Base-by-base conservation (phyloP, 2,329 filamentous ascomycete genomes). In the Magnaporthiopsis poae region DNA sequence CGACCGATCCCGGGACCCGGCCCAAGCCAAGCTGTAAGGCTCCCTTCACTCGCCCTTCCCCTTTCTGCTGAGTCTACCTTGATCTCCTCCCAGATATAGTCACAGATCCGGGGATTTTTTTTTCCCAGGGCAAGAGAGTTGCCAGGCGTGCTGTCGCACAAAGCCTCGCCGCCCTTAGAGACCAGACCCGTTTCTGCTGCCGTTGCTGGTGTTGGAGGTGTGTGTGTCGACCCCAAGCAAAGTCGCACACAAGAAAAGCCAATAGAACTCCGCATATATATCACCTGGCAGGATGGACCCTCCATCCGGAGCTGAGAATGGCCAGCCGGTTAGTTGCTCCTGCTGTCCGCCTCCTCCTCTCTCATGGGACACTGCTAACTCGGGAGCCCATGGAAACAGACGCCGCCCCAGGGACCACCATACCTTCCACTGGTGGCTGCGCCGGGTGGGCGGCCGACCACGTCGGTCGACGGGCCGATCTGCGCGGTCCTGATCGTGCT, bases 381-480 rank as follows among this genome's bases (percentile, higher is more conserved):
- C 46, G 5, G 5, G 21, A 11, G 21, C 18, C 46, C 5, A 13
- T 3, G 18, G 7, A 13, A 56, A 25, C 46, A n/a, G 46, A 13
- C n/a, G 62, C 62, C 33, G 35, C 64, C 60, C 18, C 29, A 67
- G 21, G 74, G 74, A 3, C 75, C 76, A 8, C 80, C 80, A 2
- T 82, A 81, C 66, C 70, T 74, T 5, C 79, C 81, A 2, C 72
- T 69, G 15, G 76, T 71, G 15, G 86, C 87, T 60, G 72, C 74
- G 21, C 75, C 87, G 25, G 88, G 88, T 67, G 85, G 87, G 31
- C 70, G 77, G 9, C 89, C 90, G 1, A 83, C 80, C 1, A 72
- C 80, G 4, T 69, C 73, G 2, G 77, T 89, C 69, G 90, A 93
- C 74, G 80, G 87, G 9, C 87, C 89, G 56, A 81, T 91, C 73